Conservation (phyloP, 78 protist genomes). For the Dictyostelium discoideum region dicty_2.7 NC_007091.3:3569001-3569500, state of each 20-base stretch:
- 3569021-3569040: conserved; percentile 97
- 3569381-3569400: conserved; percentile 39
- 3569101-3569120: conserved; percentile 11
- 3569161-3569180: conserved; percentile 50
- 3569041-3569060: conserved; percentile 89
- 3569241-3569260: too few relatives aligned
- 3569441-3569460: conserved; percentile 49
- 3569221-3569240: too few relatives aligned
- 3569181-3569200: too few relatives aligned
- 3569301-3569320: conserved; percentile 39
- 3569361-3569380: conserved; percentile 33
- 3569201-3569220: too few relatives aligned
- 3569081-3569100: conserved; percentile 80
- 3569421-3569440: conserved; percentile 87
- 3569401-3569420: conserved; percentile 68
- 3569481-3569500: background rate
- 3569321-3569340: conserved; percentile 34
- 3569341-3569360: conserved; percentile 46
- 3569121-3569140: conserved; percentile 33
- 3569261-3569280: too few relatives aligned
- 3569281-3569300: too few relatives aligned
- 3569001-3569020: conserved; percentile 96
- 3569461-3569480: conserved; percentile 1
- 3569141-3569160: conserved; percentile 67
- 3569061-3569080: conserved; percentile 70